A percentile compares a stretch with the other conserved stretches of the same genome.
phyloP scores from a whole-genome alignment of 495 filamentous ascomycete genomes.

The Penicillium alfredii region DNA sequence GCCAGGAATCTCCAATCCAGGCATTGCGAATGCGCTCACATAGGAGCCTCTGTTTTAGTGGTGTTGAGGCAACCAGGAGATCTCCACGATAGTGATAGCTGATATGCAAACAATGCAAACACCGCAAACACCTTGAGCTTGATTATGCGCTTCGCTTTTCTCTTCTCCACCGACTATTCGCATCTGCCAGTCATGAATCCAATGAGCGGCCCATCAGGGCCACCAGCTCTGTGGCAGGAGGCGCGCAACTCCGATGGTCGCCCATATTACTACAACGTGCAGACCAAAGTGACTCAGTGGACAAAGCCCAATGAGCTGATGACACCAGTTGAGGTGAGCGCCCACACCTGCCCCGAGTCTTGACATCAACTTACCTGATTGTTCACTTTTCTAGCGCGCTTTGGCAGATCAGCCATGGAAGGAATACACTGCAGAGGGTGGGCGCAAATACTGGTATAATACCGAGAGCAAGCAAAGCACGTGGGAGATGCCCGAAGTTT shows the following conservation, averaged over 20 bases:
- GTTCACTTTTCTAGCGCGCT: conserved; percentile 57
- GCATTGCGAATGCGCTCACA: conserved; percentile 32
- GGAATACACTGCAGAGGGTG: conserved; percentile 80
- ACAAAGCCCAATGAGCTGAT: conserved; percentile 86
- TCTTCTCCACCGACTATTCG: no score
- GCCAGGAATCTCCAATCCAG: conserved; percentile 36
- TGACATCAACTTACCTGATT: conserved; percentile 8
- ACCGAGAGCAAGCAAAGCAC: conserved; percentile 85
- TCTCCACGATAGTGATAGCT: no score
- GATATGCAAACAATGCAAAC: conserved; percentile 37
- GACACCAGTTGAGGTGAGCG: conserved; percentile 73
- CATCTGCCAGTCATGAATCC: no score
- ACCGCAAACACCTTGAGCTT: conserved; percentile 20
- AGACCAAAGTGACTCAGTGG: conserved; percentile 90
- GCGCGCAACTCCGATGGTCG: conserved; percentile 77
- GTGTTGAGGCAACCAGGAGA: neutral
- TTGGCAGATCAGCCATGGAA: conserved; percentile 85
- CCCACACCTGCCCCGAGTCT: neutral
- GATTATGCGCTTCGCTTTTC: conserved; percentile 21
- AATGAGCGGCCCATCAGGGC: conserved; percentile 48
- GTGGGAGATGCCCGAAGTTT: conserved; percentile 89
- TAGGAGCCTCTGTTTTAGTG: conserved; percentile 13
- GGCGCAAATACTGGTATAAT: conserved; percentile 91
- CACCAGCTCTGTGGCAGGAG: conserved; percentile 69
- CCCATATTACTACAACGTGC: conserved; percentile 86